A percentile compares a stretch with the other conserved stretches of the same genome.
These are phyloP conservation scores for Cladosporium sp. DNA, from an alignment of 2,329 filamentous ascomycete genomes.

Conservation along the genomic window DNA sequence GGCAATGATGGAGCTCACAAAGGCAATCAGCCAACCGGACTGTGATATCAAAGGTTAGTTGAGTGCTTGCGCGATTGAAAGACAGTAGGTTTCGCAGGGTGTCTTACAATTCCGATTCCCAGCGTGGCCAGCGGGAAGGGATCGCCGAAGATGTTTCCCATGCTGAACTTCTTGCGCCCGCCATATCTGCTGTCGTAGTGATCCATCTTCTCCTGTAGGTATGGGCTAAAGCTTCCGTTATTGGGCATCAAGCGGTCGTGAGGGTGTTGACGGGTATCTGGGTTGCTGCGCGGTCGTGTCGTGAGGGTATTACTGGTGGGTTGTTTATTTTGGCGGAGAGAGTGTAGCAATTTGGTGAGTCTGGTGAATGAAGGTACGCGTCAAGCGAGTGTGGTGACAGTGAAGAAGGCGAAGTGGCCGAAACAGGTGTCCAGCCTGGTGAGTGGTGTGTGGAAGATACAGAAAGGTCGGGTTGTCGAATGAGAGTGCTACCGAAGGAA, in stretches of 20 bases:
- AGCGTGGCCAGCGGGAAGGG: constrained; percentile 93
- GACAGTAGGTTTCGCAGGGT: constrained; percentile 11
- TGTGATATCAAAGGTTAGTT: constrained; percentile 35
- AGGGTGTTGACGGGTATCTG: neutral
- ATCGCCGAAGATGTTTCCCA: constrained; percentile 90
- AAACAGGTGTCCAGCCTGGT: constrained; percentile 10
- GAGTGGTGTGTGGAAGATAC: neutral
- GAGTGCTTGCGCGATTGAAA: constrained; percentile 21
- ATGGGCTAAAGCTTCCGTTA: constrained; percentile 12
- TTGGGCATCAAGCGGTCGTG: constrained; percentile 13
- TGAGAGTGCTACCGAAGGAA: neutral
- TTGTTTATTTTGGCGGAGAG: neutral
- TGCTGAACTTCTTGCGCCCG: constrained; percentile 49
- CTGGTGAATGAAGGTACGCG: constrained; percentile 8
- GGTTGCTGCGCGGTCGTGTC: constrained; percentile 1
- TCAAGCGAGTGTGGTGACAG: constrained; percentile 14
- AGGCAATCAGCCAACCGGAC: constrained; percentile 93
- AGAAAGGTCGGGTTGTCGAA: constrained; percentile 1
- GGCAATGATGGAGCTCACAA: constrained; percentile 78
- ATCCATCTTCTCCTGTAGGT: constrained; percentile 12
- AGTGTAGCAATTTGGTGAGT: neutral
- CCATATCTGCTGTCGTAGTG: constrained; percentile 9
- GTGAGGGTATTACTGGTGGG: neutral
- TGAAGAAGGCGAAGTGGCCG: constrained; percentile 7
- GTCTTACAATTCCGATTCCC: constrained; percentile 79